Base-by-base conservation (phyloP, 169 alveolate genomes). In the Plasmodium cynomolgi region DNA sequence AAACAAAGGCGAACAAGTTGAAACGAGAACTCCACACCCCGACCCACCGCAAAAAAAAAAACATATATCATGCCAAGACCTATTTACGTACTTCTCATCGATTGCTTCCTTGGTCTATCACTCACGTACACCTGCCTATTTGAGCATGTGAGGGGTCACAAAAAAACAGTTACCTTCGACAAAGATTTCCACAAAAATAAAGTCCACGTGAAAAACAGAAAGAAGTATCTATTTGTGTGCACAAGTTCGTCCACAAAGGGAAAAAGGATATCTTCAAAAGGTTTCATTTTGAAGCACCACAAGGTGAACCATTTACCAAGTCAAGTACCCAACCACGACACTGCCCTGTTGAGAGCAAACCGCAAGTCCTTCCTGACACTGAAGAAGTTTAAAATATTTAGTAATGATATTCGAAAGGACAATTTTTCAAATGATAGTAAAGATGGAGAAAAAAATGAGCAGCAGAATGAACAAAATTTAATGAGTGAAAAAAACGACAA, bases 41-140 rank as follows among this genome's bases (percentile, higher is more conserved):
- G 23, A 13, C 15, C 13, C 79, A 84, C 34, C 9, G 20, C 79
- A 74, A 84, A 20, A 73, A 84, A 74, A 84, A 20, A 73, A 84
- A 90, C 29, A n/a, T 58, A 72, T 90, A 90, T 62, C 39, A 90
- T 90, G 94, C 86, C 83, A 58, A 79, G 91, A 90, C 34, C 72
- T 39, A 90, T 90, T 62, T 90, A 80, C 34, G 33, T 80, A 7
- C 31, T 90, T 62, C 54, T 90, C 41, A 29, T 80, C 15, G 83
- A 90, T 58, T 90, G 58, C 54, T 90, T 90, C 44, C 79, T 86
- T 80, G 84, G 58, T 80, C 13, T 90, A 62, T 62, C 41, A 58
- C 6, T 80, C 73, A 80, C 71, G 29, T 80, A 80, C 58, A n/a
- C 83, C 39, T 58, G 20, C 62, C 47, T 73, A 23, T 74, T 90